phyloP scores from a whole-genome alignment of 2,329 filamentous ascomycete species.

The Alternaria sp. region DNA sequence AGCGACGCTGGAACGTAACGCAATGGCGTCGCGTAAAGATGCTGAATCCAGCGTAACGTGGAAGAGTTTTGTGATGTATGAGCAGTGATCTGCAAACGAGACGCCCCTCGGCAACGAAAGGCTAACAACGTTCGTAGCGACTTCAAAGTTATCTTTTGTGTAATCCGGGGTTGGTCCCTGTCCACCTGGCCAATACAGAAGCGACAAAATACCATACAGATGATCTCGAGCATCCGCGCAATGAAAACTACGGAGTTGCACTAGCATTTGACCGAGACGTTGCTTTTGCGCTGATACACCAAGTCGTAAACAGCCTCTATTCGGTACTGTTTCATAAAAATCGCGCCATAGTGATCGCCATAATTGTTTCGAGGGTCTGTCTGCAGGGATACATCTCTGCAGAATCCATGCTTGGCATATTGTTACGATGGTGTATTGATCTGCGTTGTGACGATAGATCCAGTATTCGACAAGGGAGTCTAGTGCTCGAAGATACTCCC shows the following conservation, averaged over 20 bases:
- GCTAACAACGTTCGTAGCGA: background rate
- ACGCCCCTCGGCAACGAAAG: too few relatives aligned
- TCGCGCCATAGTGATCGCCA: accelerated
- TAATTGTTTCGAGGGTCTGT: accelerated
- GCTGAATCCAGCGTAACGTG: background rate
- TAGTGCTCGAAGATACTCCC: background rate
- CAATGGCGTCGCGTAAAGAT: background rate
- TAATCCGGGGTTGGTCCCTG: background rate
- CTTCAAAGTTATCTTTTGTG: background rate
- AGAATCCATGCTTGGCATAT: too few relatives aligned
- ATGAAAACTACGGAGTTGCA: accelerated
- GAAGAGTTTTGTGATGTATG: too few relatives aligned
- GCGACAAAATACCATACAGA: background rate
- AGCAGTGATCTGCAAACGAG: too few relatives aligned
- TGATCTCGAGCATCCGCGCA: background rate
- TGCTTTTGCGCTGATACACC: background rate
- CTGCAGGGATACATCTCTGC: accelerated
- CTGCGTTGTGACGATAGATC: too few relatives aligned
- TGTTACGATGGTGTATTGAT: too few relatives aligned
- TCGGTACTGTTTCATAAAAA: accelerated
- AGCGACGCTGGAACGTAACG: background rate
- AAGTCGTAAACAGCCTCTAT: background rate
- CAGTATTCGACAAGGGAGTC: background rate
- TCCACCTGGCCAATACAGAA: background rate
- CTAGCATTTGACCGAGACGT: accelerated